Evolutionary conservation across 768 basidiomycete genomes (phyloP), one percentile per base, ranked within the genome.

Genomic region (Calocera cornea): DNA sequence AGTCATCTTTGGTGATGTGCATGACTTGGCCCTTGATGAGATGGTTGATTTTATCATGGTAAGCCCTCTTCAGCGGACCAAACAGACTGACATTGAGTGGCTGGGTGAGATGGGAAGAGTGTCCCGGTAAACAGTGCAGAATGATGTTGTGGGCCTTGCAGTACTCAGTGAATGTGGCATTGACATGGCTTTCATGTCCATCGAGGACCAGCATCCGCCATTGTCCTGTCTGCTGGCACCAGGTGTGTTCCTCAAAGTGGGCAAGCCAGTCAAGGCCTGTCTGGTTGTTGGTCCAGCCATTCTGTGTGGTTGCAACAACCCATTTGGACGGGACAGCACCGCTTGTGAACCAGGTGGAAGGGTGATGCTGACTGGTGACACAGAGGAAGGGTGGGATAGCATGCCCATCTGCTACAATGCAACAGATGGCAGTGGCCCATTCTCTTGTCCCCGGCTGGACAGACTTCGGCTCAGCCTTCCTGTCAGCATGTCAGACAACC

Each of bases 251-350:
- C 0, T 77, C 71, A 68, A 79, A 80, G 50, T 73, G 65, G 64
- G 75, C 66, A 2, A 80, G 65, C 79, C 77, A 80, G 31, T 71
- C 54, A 1, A 64, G 19, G 17, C 78, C 77, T 8, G 78, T 70
- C 19, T 79, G 75, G 7, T 78, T 68, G 68, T 79, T 76, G 14
- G 77, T 80, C 79, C 80, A 81, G 10, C 80, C 78, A 63, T 79
- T 79, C 14, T 38, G 36, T 5, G 36, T 38, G 5, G 36, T 38
- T 38, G 5, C 14, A 14, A 38, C 36, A 38, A 5, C 36, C 36
- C 36, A 38, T 5, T 38, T 38, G 5, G 36, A 14, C 5, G 36
- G 36, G 14, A 38, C 14, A 5, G 36, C 36, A 38, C 36, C 14
- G 36, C 36, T 38, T 14, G 7, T 5, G 36, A 5, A 38, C 36